Conservation (phyloP, 106 monocot genomes). For the Alisma plantagoaquatica region DNA sequence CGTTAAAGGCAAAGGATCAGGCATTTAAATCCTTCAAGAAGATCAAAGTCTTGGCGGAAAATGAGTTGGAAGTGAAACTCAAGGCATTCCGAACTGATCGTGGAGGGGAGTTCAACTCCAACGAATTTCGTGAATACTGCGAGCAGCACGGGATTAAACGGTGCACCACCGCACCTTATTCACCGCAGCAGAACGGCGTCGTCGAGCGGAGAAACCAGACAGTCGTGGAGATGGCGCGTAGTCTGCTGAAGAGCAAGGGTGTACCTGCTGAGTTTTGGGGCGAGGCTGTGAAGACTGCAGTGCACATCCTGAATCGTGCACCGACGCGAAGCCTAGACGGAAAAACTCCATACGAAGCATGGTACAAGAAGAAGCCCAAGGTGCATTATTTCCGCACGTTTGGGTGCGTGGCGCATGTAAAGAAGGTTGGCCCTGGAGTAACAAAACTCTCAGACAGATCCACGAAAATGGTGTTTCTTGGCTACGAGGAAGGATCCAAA, state of each 20-base stretch:
- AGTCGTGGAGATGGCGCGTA: neutral
- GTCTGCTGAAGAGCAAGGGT: neutral
- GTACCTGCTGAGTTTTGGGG: slow-evolving; percentile 2
- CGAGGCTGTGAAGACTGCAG: neutral
- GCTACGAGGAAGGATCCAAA: neutral
- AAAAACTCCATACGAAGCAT: too few species aligned
- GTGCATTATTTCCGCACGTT: too few species aligned
- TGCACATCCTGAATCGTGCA: too few species aligned
- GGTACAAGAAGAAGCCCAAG: too few species aligned
- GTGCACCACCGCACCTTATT: neutral
- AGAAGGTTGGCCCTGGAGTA: neutral
- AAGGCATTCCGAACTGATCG: neutral
- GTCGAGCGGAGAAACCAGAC: slow-evolving; percentile 4
- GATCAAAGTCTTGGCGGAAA: neutral
- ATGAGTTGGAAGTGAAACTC: neutral
- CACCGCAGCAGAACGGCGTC: slow-evolving; percentile 2
- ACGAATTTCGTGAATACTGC: neutral
- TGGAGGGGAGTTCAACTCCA: neutral
- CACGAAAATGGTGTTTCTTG: neutral
- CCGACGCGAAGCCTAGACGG: too few species aligned
- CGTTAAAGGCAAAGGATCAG: neutral
- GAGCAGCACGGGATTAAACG: neutral
- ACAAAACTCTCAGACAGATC: neutral
- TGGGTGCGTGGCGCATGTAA: too few species aligned
- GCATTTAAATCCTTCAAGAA: neutral